Conservation (phyloP, 306 rosid genomes). For the Inga leiocalycina region DNA sequence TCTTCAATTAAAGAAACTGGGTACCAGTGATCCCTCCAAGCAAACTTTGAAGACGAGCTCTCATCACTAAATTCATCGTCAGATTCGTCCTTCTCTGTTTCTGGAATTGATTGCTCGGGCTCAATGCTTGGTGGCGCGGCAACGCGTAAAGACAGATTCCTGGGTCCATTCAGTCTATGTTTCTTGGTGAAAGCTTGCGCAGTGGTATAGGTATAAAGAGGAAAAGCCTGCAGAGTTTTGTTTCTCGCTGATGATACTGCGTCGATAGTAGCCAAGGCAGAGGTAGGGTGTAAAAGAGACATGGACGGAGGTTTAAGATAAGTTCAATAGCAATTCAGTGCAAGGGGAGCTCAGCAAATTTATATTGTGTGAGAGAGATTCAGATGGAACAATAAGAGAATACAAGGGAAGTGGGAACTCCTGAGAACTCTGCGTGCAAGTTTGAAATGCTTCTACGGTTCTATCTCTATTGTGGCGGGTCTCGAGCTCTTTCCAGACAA, state of each 20-base stretch:
- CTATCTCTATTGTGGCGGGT: not conserved
- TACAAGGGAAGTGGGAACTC: slow-evolving; percentile 9
- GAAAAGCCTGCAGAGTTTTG: slow-evolving; percentile 42
- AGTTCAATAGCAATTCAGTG: not conserved
- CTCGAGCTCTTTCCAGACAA: slow-evolving; percentile 32
- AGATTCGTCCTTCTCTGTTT: slow-evolving; percentile 36
- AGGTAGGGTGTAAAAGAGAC: slow-evolving; percentile 58
- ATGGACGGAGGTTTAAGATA: slow-evolving; percentile 32
- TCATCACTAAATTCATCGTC: slow-evolving; percentile 53
- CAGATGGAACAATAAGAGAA: not conserved
- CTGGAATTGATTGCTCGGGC: slow-evolving; percentile 37
- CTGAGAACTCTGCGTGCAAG: slow-evolving; percentile 57
- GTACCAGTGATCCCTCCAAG: slow-evolving; percentile 99
- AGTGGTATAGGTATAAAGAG: slow-evolving; percentile 36
- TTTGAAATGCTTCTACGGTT: slow-evolving; percentile 27
- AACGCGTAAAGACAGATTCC: slow-evolving; percentile 46
- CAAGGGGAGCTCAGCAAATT: not conserved
- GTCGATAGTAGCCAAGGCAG: slow-evolving; percentile 53
- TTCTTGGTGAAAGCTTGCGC: slow-evolving; percentile 13
- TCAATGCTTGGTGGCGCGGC: slow-evolving; percentile 70
- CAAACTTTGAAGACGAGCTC: slow-evolving; percentile 62
- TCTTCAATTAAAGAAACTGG: slow-evolving; percentile 92
- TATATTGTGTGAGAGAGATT: not conserved
- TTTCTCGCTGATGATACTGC: slow-evolving; percentile 38
- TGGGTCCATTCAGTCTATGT: slow-evolving; percentile 32